Percentiles rank a stretch among this genome's conserved stretches.
Evolutionary conservation across 768 basidiomycete genomes (phyloP).

Genomic region (Arthromyces matolae): DNA sequence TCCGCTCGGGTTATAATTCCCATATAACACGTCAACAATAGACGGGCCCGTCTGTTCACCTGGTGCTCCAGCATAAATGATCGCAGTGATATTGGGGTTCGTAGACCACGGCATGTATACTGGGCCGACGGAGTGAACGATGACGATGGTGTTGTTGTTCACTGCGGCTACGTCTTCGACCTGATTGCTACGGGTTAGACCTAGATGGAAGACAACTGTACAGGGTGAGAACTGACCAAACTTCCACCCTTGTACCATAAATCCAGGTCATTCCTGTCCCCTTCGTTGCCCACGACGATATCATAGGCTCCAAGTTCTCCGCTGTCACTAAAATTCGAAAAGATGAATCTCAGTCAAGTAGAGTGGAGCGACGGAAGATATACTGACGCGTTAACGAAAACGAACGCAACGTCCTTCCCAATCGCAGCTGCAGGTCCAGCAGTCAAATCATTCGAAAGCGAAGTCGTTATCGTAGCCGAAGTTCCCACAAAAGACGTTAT

Average conservation of each 20-base stretch:
- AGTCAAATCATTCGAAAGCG: constrained; percentile 40
- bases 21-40: constrained; percentile 78
- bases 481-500: constrained; percentile 35
- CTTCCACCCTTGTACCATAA: constrained; percentile 55
- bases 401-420: constrained; percentile 53
- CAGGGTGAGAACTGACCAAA: constrained; percentile 25
- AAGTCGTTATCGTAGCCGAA: constrained; percentile 37
- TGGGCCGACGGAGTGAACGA: constrained; percentile 75
- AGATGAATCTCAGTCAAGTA: constrained; percentile 5
- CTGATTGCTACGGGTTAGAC: constrained; percentile 26
- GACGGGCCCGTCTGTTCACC: constrained; percentile 83
- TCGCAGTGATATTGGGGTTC: constrained; percentile 68
- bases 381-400: constrained; percentile 54
- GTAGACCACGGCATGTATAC: constrained; percentile 68
- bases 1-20: constrained; percentile 70
- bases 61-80: constrained; percentile 48
- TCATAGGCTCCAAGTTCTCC: constrained; percentile 55
- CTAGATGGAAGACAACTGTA: constrained; percentile 1
- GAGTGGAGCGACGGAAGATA: not conserved
- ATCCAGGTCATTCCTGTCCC: constrained; percentile 56
- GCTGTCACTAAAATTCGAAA: constrained; percentile 33
- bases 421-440: constrained; percentile 37
- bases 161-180: constrained; percentile 55
- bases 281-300: constrained; percentile 57
- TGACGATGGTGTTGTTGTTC: constrained; percentile 75